Evolutionary conservation across 2,329 filamentous ascomycete genomes (phyloP).

Genomic region (Calonectria naviculata): DNA sequence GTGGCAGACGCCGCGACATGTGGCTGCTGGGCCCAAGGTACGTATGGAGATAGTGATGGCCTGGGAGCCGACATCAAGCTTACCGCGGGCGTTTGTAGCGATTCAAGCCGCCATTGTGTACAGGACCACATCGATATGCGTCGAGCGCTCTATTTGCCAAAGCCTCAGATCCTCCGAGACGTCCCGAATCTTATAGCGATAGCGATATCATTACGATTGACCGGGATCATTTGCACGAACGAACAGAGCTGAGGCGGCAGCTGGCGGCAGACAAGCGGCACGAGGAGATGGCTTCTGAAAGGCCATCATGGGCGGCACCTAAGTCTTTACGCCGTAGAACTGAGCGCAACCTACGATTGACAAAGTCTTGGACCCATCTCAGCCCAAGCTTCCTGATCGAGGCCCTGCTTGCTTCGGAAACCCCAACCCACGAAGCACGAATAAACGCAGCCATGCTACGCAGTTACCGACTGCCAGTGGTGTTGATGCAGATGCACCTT

Average conservation of each 20-base stretch:
- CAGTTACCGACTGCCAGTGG: constrained; percentile 40
- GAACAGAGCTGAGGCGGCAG: constrained; percentile 12
- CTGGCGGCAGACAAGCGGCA: constrained; percentile 22
- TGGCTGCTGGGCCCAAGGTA: constrained; percentile 36
- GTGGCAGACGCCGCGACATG: constrained; percentile 39
- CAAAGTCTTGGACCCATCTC: constrained; percentile 35
- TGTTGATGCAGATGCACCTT: constrained; percentile 47
- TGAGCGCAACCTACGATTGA: constrained; percentile 33
- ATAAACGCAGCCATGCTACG: constrained; percentile 38
- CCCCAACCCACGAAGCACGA: constrained; percentile 16
- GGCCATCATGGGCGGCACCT: constrained; percentile 3
- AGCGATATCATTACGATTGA: neutral
- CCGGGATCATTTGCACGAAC: neutral
- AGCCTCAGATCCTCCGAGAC: neutral
- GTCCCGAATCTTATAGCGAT: neutral
- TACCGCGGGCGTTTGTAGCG: constrained; percentile 26
- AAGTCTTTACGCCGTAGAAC: constrained; percentile 12
- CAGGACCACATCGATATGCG: neutral
- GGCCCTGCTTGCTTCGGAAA: constrained; percentile 26
- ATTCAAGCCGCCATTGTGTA: constrained; percentile 1
- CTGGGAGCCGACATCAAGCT: constrained; percentile 10
- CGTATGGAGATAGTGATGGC: constrained; percentile 12
- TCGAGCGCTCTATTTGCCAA: neutral
- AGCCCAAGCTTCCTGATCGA: constrained; percentile 40
- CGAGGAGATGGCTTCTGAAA: neutral